Conservation (phyloP, 306 rosid genomes). For the Dicorynia guianensis region DNA sequence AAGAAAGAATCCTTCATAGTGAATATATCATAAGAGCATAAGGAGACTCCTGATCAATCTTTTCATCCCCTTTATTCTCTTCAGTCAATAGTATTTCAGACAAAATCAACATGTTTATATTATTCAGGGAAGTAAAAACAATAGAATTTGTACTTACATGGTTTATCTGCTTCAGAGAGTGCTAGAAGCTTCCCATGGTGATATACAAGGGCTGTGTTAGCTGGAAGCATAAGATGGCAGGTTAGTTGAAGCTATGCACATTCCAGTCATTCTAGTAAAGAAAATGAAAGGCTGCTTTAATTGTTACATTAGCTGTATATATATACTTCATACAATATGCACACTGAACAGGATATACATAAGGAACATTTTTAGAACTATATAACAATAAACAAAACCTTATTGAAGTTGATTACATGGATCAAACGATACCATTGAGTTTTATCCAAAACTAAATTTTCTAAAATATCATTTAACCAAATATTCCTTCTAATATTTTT, state of each 20-base stretch:
- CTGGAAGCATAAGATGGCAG: conserved; percentile 51
- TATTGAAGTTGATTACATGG: too few species aligned
- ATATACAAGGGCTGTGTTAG: conserved; percentile 88
- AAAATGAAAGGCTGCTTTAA: conserved; percentile 19
- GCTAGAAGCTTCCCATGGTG: conserved; percentile 94
- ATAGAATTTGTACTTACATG: conserved; percentile 66
- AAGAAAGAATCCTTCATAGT: neutral
- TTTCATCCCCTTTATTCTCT: conserved; percentile 21
- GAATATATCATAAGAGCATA: conserved; percentile 4
- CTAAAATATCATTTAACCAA: too few species aligned
- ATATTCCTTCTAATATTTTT: too few species aligned
- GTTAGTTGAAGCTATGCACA: conserved; percentile 39
- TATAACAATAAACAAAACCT: too few species aligned
- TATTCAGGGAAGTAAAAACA: conserved; percentile 14
- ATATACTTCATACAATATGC: neutral
- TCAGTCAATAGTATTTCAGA: conserved; percentile 20
- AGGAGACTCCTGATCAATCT: neutral
- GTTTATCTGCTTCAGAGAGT: conserved; percentile 93
- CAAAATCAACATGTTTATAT: conserved; percentile 12
- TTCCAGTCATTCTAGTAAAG: conserved; percentile 7
- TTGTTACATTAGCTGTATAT: neutral
- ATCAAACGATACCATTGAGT: too few species aligned
- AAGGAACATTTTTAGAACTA: neutral
- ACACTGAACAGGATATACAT: too few species aligned
- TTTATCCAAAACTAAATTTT: too few species aligned